Conservation (phyloP, 805 yeast species). For the Debaryomyces castellii region DNA sequence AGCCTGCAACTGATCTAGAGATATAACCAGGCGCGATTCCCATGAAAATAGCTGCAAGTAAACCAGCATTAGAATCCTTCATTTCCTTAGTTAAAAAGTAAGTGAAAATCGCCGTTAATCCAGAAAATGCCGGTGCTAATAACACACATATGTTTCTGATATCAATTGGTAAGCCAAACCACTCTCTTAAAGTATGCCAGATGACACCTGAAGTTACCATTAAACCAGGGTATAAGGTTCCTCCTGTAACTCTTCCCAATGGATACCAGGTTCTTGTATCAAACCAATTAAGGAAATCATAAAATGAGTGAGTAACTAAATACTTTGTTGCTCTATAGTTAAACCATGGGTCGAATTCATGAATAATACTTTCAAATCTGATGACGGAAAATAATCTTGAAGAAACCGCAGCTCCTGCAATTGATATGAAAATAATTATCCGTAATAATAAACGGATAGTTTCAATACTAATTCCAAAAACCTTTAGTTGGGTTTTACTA, state of each 20-base stretch:
- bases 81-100: slow-evolving; percentile 85
- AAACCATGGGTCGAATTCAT: slow-evolving; percentile 97
- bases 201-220: slow-evolving; percentile 97
- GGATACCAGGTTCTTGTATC: slow-evolving; percentile 99
- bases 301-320: slow-evolving; percentile 77
- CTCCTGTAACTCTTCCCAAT: slow-evolving; percentile 97
- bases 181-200: slow-evolving; percentile 65
- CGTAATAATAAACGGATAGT: slow-evolving; percentile 51
- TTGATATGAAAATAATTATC: slow-evolving; percentile 65
- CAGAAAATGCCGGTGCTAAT: slow-evolving; percentile 95
- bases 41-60: slow-evolving; percentile 90
- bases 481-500: slow-evolving; percentile 21
- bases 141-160: slow-evolving; percentile 94
- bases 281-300: slow-evolving; percentile 95
- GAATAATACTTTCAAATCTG: slow-evolving; percentile 93
- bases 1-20: slow-evolving; percentile 97
- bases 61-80: slow-evolving; percentile 86
- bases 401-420: slow-evolving; percentile 89
- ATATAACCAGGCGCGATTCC: slow-evolving; percentile 99
- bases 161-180: slow-evolving; percentile 79
- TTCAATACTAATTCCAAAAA: slow-evolving; percentile 31
- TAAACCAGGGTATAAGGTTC: slow-evolving; percentile 95
- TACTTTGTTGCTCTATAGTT: slow-evolving; percentile 95
- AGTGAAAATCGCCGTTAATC: slow-evolving; percentile 86
- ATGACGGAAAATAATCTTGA: slow-evolving; percentile 95